phyloP scores from a whole-genome alignment of 208 protist genomes.

The Naegleria lovaniensis region DNA sequence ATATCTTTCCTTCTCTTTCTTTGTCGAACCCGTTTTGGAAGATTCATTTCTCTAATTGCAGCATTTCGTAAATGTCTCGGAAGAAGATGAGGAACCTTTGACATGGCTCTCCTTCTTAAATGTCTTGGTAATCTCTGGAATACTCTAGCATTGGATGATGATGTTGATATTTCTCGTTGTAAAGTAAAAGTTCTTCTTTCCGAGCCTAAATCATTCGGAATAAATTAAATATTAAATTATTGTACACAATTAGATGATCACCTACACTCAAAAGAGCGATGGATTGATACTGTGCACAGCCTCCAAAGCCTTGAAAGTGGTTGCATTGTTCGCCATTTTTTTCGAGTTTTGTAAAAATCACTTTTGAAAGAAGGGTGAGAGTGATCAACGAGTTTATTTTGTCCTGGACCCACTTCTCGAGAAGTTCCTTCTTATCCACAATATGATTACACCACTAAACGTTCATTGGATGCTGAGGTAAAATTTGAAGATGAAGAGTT shows the following conservation, averaged over 20 bases:
- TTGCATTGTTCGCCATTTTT: neutral
- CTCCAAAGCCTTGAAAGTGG: neutral
- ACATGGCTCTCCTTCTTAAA: neutral
- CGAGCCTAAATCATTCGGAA: neutral
- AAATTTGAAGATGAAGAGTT: too few species aligned
- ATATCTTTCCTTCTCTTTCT: conserved; percentile 12
- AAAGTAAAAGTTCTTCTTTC: neutral
- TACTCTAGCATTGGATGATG: neutral
- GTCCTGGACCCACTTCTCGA: too few species aligned
- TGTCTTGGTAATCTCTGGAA: conserved; percentile 23
- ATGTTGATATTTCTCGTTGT: neutral
- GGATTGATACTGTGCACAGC: neutral
- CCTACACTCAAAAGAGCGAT: neutral
- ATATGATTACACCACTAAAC: too few species aligned
- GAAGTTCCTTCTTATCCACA: too few species aligned
- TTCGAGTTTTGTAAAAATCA: neutral
- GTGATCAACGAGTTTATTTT: too few species aligned
- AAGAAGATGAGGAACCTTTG: neutral
- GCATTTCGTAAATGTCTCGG: neutral
- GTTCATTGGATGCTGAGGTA: too few species aligned
- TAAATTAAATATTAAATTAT: too few species aligned
- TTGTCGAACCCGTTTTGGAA: neutral
- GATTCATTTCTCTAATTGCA: conserved; percentile 4
- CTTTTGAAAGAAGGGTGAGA: too few species aligned
- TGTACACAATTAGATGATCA: neutral